Evolutionary conservation across 306 rosid species (phyloP), one percentile per base, ranked within the genome.

Genomic region (Sphenostylis stenocarpa): DNA sequence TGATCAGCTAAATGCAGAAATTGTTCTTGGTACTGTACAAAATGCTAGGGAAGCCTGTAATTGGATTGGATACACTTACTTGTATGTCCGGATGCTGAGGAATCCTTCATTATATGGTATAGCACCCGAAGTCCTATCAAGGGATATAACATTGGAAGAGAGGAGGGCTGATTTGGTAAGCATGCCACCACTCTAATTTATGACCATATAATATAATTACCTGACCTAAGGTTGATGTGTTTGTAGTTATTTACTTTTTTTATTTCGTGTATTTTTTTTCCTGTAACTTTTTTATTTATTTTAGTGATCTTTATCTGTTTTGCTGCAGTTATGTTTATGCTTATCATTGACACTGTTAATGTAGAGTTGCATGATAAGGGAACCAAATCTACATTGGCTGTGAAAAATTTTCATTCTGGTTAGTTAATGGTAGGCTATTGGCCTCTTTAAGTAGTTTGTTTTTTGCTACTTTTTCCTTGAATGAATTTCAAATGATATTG

Each of bases 101-200:
- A 95, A 92, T 77, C 98, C 97, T 12, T 70, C 93, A 3, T 91
- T 92, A 1, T 95, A 92, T 86, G 97, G 96, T 75, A 19, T 95
- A 84, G 86, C 90, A 80, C 88, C 91, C 33, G 95, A 95, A 65
- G 86, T 84, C 73, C 91, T 86, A 60, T 56, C 81, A n/a, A 89
- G 91, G 53, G 96, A 95, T 81, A 73, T 77, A 79, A 83, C 84
- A 24, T 74, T 95, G 93, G 95, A 90, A 82, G 97, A 90, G 81
- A 87, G 96, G 70, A 88, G 96, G 83, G 96, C 97, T 82, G 98
- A 92, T 87, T 76, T 95, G 95, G 97, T 90, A 88, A 80, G 88
- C 57, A 67, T 62, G 33, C 31, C 34, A 5, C 0, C 20, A 16
- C 28, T 51, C 41, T 70, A 20, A 14, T 23, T 43, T 76, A 17